phyloP scores from a whole-genome alignment of 2,329 filamentous ascomycete genomes.

The Aspergillus sp. region DNA sequence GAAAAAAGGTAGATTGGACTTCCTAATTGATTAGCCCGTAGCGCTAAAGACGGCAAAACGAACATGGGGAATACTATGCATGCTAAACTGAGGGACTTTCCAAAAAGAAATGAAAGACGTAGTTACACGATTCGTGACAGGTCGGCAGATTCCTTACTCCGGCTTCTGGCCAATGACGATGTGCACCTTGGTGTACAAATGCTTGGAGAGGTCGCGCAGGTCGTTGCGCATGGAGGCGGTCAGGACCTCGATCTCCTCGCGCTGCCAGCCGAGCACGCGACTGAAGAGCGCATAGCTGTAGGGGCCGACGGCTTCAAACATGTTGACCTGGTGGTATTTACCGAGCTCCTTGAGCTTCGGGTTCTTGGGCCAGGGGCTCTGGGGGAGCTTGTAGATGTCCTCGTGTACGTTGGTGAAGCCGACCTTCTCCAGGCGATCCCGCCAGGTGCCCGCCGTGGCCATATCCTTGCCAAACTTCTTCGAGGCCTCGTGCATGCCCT shows the following conservation, averaged over 20 bases:
- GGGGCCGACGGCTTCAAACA: slow-evolving; percentile 35
- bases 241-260: slow-evolving; percentile 38
- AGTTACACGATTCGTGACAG: not conserved
- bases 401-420: slow-evolving; percentile 57
- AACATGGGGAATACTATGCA: not conserved
- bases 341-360: slow-evolving; percentile 54
- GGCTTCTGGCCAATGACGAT: slow-evolving; percentile 31
- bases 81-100: not conserved
- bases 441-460: slow-evolving; percentile 33
- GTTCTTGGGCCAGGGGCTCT: slow-evolving; percentile 54
- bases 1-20: no score
- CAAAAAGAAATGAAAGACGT: not conserved
- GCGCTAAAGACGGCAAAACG: not conserved
- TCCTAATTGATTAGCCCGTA: no score
- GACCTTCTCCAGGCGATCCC: slow-evolving; percentile 47
- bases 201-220: slow-evolving; percentile 34
- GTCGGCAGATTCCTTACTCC: not conserved
- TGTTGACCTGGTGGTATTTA: slow-evolving; percentile 33
- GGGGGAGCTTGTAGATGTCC: slow-evolving; percentile 50
- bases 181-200: slow-evolving; percentile 35
- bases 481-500: slow-evolving; percentile 30
- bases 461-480: slow-evolving; percentile 34
- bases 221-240: slow-evolving; percentile 39
- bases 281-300: slow-evolving; percentile 40
- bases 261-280: slow-evolving; percentile 37